Percentiles rank a stretch among this genome's conserved stretches.
phyloP scores from a whole-genome alignment of 1,284 basidiomycete species.

The Pseudozyma tsukubaensis region DNA sequence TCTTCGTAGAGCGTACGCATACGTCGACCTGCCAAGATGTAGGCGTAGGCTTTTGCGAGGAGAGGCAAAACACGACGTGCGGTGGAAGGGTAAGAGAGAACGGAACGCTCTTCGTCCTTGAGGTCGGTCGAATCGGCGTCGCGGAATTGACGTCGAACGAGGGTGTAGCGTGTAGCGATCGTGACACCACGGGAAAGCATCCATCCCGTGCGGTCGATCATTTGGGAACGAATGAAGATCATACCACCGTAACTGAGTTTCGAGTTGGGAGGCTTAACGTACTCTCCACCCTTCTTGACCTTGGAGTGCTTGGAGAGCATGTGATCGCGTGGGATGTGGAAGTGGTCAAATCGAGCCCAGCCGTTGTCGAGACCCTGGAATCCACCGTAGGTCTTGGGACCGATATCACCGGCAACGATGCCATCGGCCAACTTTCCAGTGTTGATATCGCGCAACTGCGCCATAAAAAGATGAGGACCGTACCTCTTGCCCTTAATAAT shows the following conservation, averaged over 20 bases:
- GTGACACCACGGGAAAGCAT: slow-evolving; percentile 76
- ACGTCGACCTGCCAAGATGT: slow-evolving; percentile 63
- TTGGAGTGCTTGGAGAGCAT: slow-evolving; percentile 82
- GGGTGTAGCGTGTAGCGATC: slow-evolving; percentile 79
- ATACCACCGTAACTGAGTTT: slow-evolving; percentile 81
- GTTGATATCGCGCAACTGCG: slow-evolving; percentile 72
- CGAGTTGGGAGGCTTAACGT: slow-evolving; percentile 77
- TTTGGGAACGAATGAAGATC: slow-evolving; percentile 70
- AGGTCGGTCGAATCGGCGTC: slow-evolving; percentile 62
- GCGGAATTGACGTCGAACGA: slow-evolving; percentile 76
- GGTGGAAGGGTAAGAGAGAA: slow-evolving; percentile 69
- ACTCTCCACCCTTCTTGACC: slow-evolving; percentile 77
- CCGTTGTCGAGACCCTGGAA: slow-evolving; percentile 77
- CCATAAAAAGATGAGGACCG: slow-evolving; percentile 82
- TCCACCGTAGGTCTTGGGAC: slow-evolving; percentile 74
- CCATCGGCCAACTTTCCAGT: slow-evolving; percentile 75
- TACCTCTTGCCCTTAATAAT: slow-evolving; percentile 77
- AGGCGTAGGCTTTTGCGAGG: slow-evolving; percentile 69
- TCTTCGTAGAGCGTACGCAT: slow-evolving; percentile 69
- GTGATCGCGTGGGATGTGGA: slow-evolving; percentile 78
- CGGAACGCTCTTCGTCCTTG: slow-evolving; percentile 69
- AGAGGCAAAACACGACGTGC: slow-evolving; percentile 69
- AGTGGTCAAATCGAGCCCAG: slow-evolving; percentile 76
- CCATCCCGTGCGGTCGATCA: slow-evolving; percentile 76
- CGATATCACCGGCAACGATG: slow-evolving; percentile 79